A percentile compares a stretch with the other conserved stretches of the same genome.
Conservation (phyloP, 1,284 basidiomycete species). For the Cyathus olla region DNA sequence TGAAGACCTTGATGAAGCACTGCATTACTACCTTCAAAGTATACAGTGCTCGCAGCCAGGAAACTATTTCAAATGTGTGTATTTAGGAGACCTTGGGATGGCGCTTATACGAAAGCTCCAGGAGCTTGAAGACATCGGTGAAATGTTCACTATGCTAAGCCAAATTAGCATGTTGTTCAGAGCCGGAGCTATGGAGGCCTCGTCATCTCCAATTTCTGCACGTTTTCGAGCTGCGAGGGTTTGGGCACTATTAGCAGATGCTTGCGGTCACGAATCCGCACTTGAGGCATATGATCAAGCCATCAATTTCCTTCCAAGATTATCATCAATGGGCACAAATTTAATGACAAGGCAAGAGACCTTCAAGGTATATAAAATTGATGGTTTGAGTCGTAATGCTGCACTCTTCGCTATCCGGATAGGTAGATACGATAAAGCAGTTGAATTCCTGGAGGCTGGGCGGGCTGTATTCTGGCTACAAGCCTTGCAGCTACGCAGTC, state of each 20-base stretch:
- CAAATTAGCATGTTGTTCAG: no score
- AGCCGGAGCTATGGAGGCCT: neutral
- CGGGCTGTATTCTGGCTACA: neutral
- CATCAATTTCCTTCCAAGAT: neutral
- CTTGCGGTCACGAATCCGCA: neutral
- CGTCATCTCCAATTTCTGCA: neutral
- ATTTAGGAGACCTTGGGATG: no score
- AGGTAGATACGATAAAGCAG: neutral
- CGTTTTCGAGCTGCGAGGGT: neutral
- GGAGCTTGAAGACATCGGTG: no score
- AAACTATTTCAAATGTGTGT: no score
- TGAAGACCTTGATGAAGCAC: slow-evolving; percentile 12
- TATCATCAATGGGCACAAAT: neutral
- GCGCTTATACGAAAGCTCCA: no score
- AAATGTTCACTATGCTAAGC: no score
- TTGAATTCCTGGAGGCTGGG: neutral
- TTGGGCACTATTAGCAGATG: neutral
- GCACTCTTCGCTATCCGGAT: neutral
- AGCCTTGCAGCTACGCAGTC: neutral
- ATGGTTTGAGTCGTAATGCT: neutral
- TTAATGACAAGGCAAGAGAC: neutral
- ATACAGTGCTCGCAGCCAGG: no score
- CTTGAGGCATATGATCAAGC: neutral
- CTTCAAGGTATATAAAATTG: neutral
- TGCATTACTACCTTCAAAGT: neutral